Evolutionary conservation across 2,329 filamentous ascomycete species (phyloP), one percentile per base, ranked within the genome.

Genomic region (Teratosphaeria epicoccoides): DNA sequence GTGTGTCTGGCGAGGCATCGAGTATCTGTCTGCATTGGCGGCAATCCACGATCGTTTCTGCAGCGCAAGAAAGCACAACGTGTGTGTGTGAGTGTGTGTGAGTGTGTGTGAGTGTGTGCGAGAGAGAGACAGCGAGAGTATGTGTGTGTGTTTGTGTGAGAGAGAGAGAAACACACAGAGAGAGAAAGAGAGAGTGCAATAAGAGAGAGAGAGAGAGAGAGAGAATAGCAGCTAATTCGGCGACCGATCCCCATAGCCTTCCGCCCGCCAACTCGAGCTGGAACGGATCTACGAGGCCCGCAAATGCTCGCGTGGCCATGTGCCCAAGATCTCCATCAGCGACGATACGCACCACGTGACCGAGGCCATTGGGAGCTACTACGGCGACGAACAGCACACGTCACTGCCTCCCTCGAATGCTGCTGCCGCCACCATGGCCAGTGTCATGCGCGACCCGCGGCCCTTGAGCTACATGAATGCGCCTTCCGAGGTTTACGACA

Each of bases 271-370:
- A 51, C 66, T 63, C 51, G 71, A 75, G 61, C 68, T 74, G 52
- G 73, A 75, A 59, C 67, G 69, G 43, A 55, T 61, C 37, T 65
- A 61, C 49, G 52, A 58, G 26, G 50, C 51, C 33, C 58, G 59
- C 47, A 59, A 61, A 47, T 48, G 76, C 56, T 74, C 46, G 20
- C 24, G 46, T 37, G 77, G 78, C 59, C 81, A 83, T 71, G 72
- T 71, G 59, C 74, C 80, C 56, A 78, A 82, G 60, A 73, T 83
- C 55, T 83, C 80, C 61, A 84, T 95, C 68, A 93, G 87, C 69
- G 89, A 95, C 71, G 86, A 90, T 55, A 88, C 80, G 71, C 88
- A 95, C 72, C 90, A 95, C 79, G 88, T 95, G 67, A 95, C 89
- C 52, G 90, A 95, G 70, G 86, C 88, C 54, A 95, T 95, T 70